Conservation (phyloP, 768 basidiomycete species). For the Arthromyces matolae region DNA sequence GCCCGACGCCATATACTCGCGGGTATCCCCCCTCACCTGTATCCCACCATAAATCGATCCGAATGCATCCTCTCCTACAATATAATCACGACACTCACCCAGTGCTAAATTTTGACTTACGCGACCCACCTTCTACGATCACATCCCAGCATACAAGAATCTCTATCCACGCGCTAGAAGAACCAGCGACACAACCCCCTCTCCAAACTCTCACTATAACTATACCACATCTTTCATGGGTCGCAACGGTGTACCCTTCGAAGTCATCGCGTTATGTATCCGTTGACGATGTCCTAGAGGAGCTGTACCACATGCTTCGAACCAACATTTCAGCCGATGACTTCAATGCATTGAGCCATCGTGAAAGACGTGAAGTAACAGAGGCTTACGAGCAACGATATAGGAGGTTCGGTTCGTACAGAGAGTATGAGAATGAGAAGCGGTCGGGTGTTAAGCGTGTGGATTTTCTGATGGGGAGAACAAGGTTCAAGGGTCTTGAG, state of each 20-base stretch:
- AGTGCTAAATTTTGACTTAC: conserved; percentile 26
- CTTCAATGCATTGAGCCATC: conserved; percentile 34
- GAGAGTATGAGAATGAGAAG: conserved; percentile 42
- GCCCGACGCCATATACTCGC: too few species aligned
- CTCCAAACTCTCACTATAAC: conserved; percentile 25
- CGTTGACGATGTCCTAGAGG: conserved; percentile 34
- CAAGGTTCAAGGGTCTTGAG: conserved; percentile 43
- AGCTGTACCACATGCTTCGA: conserved; percentile 37
- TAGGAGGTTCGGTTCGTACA: conserved; percentile 29
- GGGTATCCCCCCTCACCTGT: neutral
- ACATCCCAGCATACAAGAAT: conserved; percentile 20
- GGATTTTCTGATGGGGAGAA: conserved; percentile 50
- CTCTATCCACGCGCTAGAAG: conserved; percentile 23
- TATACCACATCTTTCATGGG: conserved; percentile 32
- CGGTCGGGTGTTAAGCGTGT: conserved; percentile 51
- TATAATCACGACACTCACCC: conserved; percentile 14
- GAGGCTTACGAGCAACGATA: conserved; percentile 47
- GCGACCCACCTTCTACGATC: conserved; percentile 26
- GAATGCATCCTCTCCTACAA: conserved; percentile 27
- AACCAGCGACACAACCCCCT: conserved; percentile 33
- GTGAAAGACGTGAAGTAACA: conserved; percentile 35
- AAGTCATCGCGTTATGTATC: conserved; percentile 26
- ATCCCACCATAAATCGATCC: neutral
- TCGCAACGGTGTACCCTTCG: conserved; percentile 28
- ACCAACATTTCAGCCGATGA: conserved; percentile 39